A percentile compares a stretch with the other conserved stretches of the same genome.
Evolutionary conservation across 805 yeast genomes (phyloP).

Genomic region (Clavispora santaluciae): DNA sequence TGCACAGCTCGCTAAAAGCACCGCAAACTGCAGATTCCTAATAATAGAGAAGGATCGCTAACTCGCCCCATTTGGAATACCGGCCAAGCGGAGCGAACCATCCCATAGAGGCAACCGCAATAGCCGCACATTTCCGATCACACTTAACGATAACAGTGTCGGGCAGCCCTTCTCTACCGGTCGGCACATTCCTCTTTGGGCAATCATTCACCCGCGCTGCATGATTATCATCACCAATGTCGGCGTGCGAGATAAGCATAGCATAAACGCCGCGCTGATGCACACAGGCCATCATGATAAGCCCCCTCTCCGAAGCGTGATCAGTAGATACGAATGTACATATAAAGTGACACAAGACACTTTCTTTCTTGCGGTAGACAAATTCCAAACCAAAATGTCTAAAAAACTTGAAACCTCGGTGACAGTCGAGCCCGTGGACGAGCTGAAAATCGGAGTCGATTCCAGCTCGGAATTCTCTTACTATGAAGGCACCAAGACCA

Average conservation of each 20-base stretch:
- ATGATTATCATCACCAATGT: neutral
- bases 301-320: neutral
- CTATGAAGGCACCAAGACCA: neutral
- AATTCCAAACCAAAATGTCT: neutral
- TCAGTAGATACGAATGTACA: neutral
- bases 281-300: neutral
- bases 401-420: neutral
- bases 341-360: too few relatives aligned
- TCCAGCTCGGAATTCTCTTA: neutral
- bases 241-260: neutral
- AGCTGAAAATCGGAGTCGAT: slow-evolving; percentile 1
- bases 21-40: too few relatives aligned
- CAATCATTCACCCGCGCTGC: neutral
- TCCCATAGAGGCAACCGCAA: too few relatives aligned
- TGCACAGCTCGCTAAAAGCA: too few relatives aligned
- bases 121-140: too few relatives aligned
- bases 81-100: too few relatives aligned
- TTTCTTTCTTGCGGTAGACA: too few relatives aligned
- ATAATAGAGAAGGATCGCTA: too few relatives aligned
- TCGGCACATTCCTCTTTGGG: neutral
- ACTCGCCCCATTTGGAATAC: too few relatives aligned
- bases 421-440: neutral
- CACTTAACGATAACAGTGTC: too few relatives aligned
- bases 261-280: neutral
- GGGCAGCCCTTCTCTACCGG: too few relatives aligned